phyloP scores from a whole-genome alignment of 2,329 filamentous ascomycete species.

The Periconia macrospinosa region DNA sequence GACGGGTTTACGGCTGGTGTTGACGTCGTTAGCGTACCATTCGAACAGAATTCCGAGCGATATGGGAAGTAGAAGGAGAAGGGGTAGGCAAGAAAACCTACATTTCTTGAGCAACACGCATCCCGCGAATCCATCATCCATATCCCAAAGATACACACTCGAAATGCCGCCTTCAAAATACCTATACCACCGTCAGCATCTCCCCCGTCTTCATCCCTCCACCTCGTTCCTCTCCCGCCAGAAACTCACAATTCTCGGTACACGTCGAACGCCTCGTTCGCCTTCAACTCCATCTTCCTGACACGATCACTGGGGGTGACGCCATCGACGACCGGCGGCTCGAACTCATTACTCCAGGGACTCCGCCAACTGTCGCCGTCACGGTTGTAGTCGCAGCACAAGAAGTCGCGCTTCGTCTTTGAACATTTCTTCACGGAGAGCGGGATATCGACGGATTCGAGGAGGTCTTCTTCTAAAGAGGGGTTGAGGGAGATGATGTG shows the following conservation, averaged over 20 bases:
- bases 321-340: constrained; percentile 82
- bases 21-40: constrained; percentile 14
- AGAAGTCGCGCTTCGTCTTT: constrained; percentile 89
- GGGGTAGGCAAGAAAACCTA: constrained; percentile 37
- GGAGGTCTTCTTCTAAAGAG: constrained; percentile 92
- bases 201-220: not conserved
- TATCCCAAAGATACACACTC: constrained; percentile 96
- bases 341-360: constrained; percentile 99
- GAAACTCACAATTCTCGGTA: constrained; percentile 77
- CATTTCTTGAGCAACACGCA: constrained; percentile 96
- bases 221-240: not conserved
- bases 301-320: constrained; percentile 88
- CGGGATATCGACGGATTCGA: constrained; percentile 96
- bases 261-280: constrained; percentile 95
- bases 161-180: constrained; percentile 97
- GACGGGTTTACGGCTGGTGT: constrained; percentile 65
- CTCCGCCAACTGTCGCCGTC: constrained; percentile 97
- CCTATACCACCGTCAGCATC: constrained; percentile 37
- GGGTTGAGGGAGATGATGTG: constrained; percentile 86
- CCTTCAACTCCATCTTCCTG: constrained; percentile 87
- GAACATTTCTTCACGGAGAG: constrained; percentile 83
- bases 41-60: not conserved
- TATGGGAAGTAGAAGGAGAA: too few species aligned
- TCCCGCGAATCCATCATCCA: constrained; percentile 96
- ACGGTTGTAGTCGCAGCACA: constrained; percentile 99